Evolutionary conservation across 2,329 filamentous ascomycete genomes (phyloP).

Genomic region (Chrysoporthe cubensis): DNA sequence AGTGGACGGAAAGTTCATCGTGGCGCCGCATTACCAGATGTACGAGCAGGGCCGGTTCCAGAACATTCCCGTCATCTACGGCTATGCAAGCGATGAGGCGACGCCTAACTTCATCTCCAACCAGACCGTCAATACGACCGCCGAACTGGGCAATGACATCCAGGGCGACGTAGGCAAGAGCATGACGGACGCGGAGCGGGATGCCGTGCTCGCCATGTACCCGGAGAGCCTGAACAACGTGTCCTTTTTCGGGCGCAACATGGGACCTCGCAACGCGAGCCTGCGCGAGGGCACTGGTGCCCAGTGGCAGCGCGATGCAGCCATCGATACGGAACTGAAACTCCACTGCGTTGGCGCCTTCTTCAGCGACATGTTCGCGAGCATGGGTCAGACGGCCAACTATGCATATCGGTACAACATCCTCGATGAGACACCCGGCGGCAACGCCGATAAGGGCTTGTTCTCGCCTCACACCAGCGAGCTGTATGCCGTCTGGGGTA

Average conservation of each 20-base stretch:
- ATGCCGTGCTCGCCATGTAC: slow-evolving; percentile 17
- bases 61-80: slow-evolving; percentile 23
- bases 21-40: slow-evolving; percentile 24
- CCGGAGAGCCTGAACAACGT: slow-evolving; percentile 22
- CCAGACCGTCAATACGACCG: slow-evolving; percentile 21
- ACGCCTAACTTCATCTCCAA: slow-evolving; percentile 24
- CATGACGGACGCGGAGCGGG: slow-evolving; percentile 16
- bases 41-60: slow-evolving; percentile 25
- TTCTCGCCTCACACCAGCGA: slow-evolving; percentile 23
- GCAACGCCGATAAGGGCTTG: slow-evolving; percentile 20
- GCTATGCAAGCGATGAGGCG: slow-evolving; percentile 21
- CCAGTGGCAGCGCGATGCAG: slow-evolving; percentile 22
- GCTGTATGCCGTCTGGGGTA: slow-evolving; percentile 24
- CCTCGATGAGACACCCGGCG: slow-evolving; percentile 22
- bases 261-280: slow-evolving; percentile 9
- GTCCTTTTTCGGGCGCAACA: slow-evolving; percentile 18
- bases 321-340: slow-evolving; percentile 21
- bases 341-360: slow-evolving; percentile 19
- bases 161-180: slow-evolving; percentile 6
- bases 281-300: slow-evolving; percentile 17
- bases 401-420: slow-evolving; percentile 23
- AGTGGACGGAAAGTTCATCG: slow-evolving; percentile 15
- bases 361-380: slow-evolving; percentile 19
- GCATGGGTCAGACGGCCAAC: neutral
- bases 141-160: slow-evolving; percentile 8